Conservation (phyloP, 2,329 filamentous ascomycete genomes). For the Torrubiella hemipterigena region DNA sequence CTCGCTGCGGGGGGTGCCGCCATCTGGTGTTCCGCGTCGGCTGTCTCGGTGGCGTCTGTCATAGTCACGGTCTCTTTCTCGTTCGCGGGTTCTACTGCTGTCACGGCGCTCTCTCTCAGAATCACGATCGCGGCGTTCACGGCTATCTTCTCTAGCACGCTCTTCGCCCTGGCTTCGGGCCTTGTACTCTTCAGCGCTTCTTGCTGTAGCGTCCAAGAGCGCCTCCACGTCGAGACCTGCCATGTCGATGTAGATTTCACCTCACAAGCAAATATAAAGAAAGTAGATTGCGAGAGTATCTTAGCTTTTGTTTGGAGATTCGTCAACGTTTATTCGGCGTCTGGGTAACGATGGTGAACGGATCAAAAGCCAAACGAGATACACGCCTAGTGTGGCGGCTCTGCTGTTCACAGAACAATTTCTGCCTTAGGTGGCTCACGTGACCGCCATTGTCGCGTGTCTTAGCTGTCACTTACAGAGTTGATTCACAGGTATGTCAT, state of each 20-base stretch:
- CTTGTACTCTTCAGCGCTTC: conserved; percentile 40
- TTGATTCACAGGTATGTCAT: no score
- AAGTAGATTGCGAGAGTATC: not conserved
- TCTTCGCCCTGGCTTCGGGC: conserved; percentile 34
- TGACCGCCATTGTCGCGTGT: no score
- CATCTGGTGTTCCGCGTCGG: conserved; percentile 38
- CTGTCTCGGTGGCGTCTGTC: conserved; percentile 35
- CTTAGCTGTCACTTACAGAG: no score
- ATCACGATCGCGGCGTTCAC: conserved; percentile 40
- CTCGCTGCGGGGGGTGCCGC: conserved; percentile 61
- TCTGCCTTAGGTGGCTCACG: no score
- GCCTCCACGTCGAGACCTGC: conserved; percentile 67
- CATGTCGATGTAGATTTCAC: conserved; percentile 22
- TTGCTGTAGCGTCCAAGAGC: conserved; percentile 74
- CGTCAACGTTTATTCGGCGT: no score
- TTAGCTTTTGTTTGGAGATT: no score
- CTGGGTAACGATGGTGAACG: no score
- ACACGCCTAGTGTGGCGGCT: no score
- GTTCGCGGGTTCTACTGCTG: conserved; percentile 41
- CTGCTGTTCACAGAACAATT: no score
- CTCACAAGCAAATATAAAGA: not conserved
- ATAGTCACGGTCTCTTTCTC: conserved; percentile 35
- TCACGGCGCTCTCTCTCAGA: conserved; percentile 45
- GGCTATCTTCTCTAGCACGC: conserved; percentile 31
- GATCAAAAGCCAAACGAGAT: no score